Evolutionary conservation across 2,329 filamentous ascomycete species (phyloP), one percentile per base, ranked within the genome.

Genomic region (Calonectria naviculata): DNA sequence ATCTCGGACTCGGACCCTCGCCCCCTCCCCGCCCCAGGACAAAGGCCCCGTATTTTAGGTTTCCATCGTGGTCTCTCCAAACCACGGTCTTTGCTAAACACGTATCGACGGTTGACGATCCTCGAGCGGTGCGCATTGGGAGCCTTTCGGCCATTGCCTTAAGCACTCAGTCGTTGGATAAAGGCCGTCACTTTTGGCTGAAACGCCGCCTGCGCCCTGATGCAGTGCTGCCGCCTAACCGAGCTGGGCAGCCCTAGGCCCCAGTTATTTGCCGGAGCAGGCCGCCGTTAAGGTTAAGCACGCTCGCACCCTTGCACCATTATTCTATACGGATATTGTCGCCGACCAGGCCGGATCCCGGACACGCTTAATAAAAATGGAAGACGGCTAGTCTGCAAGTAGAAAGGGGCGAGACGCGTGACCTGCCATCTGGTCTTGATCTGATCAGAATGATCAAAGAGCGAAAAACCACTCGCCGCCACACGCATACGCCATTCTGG

Each of bases 201-300:
- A 65, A 66, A 58, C 63, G 29, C 21, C 21, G 31, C 7, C 34
- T 38, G 36, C 24, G 19, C 13, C 8, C 34, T 28, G 24, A 28
- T 31, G 56, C 12, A 44, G 15, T 24, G 19, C 26, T 61, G 56
- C 56, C 56, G 56, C 56, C 38, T 61, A 61, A 28, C 56, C 56
- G 56, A 61, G 56, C 56, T 61, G 56, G 26, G 56, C 56, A 61
- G 56, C 56, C 56, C 56, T 61, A 61, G 56, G 56, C 56, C 56
- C 56, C 56, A 44, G 24, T 61, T 61, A 44, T 61, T 61, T 61
- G n/a, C 56, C 38, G 36, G 38, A 42, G 36, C 26, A 41, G 36
- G 36, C 24, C 56, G 56, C 56, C 56, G 38, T 61, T 61, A 61
- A 61, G 56, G 56, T 61, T 61, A 61, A 61, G 56, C 56, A 58